phyloP scores from a whole-genome alignment of 108 stramenopile genomes.

The Stephanodiscus triporus region DNA sequence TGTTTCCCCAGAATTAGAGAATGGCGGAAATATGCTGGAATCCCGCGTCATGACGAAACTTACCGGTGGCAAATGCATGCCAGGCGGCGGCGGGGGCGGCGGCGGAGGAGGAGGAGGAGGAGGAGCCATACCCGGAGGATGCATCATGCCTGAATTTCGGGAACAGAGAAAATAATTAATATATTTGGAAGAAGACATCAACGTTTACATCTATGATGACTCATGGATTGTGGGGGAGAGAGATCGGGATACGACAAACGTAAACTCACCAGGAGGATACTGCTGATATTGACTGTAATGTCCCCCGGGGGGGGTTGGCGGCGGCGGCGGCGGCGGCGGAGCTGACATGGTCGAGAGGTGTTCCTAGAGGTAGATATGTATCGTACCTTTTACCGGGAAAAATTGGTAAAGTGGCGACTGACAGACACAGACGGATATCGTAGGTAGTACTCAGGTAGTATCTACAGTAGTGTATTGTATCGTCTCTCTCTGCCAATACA shows the following conservation, averaged over 20 bases:
- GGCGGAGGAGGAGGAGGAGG: conserved; percentile 13
- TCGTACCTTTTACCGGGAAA: not conserved
- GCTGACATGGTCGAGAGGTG: conserved; percentile 17
- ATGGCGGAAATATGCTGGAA: not conserved
- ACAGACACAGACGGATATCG: not conserved
- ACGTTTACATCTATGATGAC: too few species aligned
- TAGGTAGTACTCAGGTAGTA: too few species aligned
- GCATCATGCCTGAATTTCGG: conserved; percentile 32
- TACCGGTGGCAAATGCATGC: conserved; percentile 8
- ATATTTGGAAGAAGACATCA: not conserved
- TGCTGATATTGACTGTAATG: not conserved
- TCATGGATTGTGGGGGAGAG: not conserved
- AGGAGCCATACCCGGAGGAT: conserved; percentile 43
- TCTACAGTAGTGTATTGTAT: too few species aligned
- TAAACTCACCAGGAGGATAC: conserved; percentile 12
- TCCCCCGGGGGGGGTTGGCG: not conserved
- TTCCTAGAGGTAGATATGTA: too few species aligned
- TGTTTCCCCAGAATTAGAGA: too few species aligned
- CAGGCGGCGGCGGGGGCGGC: conserved; percentile 1
- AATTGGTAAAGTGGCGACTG: not conserved
- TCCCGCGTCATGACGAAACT: not conserved
- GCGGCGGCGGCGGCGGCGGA: conserved; percentile 8
- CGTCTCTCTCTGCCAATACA: too few species aligned
- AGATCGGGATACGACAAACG: not conserved
- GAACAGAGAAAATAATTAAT: too few species aligned